Percentiles rank a stretch among this genome's conserved stretches.
phyloP scores from a whole-genome alignment of 1,139 yeast genomes.

The Hansenula sp. region DNA sequence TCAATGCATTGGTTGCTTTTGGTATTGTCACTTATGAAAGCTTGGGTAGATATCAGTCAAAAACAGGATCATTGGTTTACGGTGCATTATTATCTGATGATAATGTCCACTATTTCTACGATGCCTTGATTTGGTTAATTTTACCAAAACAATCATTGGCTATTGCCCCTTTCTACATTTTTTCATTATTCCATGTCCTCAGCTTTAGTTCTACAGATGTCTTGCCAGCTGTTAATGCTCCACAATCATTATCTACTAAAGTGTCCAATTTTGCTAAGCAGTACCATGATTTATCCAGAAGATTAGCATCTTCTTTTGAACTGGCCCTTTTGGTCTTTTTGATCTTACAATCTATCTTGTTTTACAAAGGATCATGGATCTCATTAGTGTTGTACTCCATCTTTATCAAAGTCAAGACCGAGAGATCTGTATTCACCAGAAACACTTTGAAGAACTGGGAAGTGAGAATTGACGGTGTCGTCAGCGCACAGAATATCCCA shows the following conservation, averaged over 20 bases:
- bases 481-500: constrained; percentile 58
- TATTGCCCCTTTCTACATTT: constrained; percentile 61
- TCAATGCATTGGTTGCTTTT: constrained; percentile 71
- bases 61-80: constrained; percentile 22
- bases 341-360: constrained; percentile 52
- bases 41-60: constrained; percentile 4
- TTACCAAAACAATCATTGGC: constrained; percentile 53
- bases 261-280: constrained; percentile 44
- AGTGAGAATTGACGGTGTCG: constrained; percentile 63
- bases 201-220: constrained; percentile 60
- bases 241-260: background rate
- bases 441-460: constrained; percentile 68
- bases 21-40: constrained; percentile 70
- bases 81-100: constrained; percentile 49
- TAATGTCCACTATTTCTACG: constrained; percentile 59
- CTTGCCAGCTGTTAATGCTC: constrained; percentile 33
- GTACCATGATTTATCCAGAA: constrained; percentile 69
- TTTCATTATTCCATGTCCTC: constrained; percentile 69
- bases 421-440: constrained; percentile 72
- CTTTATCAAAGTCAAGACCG: constrained; percentile 77
- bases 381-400: constrained; percentile 54
- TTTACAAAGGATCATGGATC: constrained; percentile 61
- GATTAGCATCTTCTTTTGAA: constrained; percentile 70
- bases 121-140: constrained; percentile 56
- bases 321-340: constrained; percentile 49